Conservation (phyloP, 1,139 yeast genomes). For the Pichia sp. region DNA sequence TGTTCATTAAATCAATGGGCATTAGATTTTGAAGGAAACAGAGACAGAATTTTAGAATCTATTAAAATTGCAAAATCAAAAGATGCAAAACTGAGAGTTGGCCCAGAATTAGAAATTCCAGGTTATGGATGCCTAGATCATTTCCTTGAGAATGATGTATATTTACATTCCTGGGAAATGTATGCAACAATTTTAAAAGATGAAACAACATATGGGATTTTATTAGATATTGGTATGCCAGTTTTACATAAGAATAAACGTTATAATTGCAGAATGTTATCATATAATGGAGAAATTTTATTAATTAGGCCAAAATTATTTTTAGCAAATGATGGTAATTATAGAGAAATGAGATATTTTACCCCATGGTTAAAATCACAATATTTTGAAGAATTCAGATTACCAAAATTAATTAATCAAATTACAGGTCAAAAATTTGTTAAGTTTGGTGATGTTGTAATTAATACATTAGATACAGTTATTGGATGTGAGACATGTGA, state of each 20-base stretch:
- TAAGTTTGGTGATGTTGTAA: slow-evolving; percentile 83
- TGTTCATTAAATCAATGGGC: slow-evolving; percentile 97
- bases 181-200: slow-evolving; percentile 67
- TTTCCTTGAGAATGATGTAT: slow-evolving; percentile 83
- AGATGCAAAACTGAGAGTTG: slow-evolving; percentile 83
- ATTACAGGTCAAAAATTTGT: slow-evolving; percentile 63
- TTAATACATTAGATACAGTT: slow-evolving; percentile 77
- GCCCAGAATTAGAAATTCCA: slow-evolving; percentile 92
- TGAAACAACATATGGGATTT: slow-evolving; percentile 62
- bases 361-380: slow-evolving; percentile 88
- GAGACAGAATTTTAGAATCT: slow-evolving; percentile 81
- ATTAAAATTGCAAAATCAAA: slow-evolving; percentile 66
- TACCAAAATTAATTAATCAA: slow-evolving; percentile 63
- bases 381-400: slow-evolving; percentile 60
- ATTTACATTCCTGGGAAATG: slow-evolving; percentile 91
- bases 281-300: slow-evolving; percentile 70
- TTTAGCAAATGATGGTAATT: slow-evolving; percentile 95
- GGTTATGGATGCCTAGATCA: slow-evolving; percentile 97
- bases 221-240: slow-evolving; percentile 94
- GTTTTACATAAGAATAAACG: slow-evolving; percentile 79
- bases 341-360: slow-evolving; percentile 94
- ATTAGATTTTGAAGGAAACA: slow-evolving; percentile 92
- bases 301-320: slow-evolving; percentile 87
- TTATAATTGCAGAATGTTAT: slow-evolving; percentile 84
- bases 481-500: slow-evolving; percentile 97